These are phyloP conservation scores for Ustilaginoidea virens DNA, from an alignment of 2,329 filamentous ascomycete species.

Conservation along the genomic window DNA sequence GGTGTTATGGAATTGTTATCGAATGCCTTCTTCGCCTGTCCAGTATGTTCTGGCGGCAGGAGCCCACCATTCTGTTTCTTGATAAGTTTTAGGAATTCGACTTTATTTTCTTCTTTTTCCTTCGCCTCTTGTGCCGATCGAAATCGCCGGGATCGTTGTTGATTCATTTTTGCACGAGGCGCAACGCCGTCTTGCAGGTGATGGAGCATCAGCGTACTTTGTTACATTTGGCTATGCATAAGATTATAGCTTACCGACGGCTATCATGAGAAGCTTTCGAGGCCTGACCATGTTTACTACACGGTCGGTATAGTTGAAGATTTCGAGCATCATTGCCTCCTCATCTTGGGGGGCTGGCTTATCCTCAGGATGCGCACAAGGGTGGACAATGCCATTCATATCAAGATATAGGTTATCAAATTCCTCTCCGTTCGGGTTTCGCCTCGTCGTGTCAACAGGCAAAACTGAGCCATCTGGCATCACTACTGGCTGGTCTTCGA, in stretches of 20 bases:
- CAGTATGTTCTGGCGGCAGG: conserved; percentile 43
- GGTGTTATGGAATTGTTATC: conserved; percentile 81
- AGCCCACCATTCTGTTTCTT: conserved; percentile 59
- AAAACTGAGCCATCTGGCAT: conserved; percentile 70
- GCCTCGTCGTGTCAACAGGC: conserved; percentile 67
- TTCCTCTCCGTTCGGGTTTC: conserved; percentile 95
- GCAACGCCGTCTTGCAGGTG: conserved; percentile 67
- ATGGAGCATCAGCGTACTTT: conserved; percentile 14
- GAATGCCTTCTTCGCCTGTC: conserved; percentile 76
- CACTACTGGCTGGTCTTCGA: conserved; percentile 68
- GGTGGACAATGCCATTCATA: conserved; percentile 99
- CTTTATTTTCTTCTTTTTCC: conserved; percentile 85
- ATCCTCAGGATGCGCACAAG: conserved; percentile 94
- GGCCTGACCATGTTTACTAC: conserved; percentile 98
- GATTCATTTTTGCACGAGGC: conserved; percentile 98
- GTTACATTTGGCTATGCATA: too few species aligned
- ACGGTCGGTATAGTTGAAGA: conserved; percentile 97
- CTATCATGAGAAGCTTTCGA: conserved; percentile 91
- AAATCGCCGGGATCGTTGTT: conserved; percentile 92
- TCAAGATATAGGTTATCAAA: conserved; percentile 96
- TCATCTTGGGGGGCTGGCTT: conserved; percentile 80
- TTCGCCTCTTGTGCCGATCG: conserved; percentile 85
- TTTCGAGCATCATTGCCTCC: conserved; percentile 98
- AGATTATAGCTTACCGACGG: conserved; percentile 80
- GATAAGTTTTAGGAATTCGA: conserved; percentile 72